phyloP scores from a whole-genome alignment of 1,284 basidiomycete species.

The Phlebopus sp. region DNA sequence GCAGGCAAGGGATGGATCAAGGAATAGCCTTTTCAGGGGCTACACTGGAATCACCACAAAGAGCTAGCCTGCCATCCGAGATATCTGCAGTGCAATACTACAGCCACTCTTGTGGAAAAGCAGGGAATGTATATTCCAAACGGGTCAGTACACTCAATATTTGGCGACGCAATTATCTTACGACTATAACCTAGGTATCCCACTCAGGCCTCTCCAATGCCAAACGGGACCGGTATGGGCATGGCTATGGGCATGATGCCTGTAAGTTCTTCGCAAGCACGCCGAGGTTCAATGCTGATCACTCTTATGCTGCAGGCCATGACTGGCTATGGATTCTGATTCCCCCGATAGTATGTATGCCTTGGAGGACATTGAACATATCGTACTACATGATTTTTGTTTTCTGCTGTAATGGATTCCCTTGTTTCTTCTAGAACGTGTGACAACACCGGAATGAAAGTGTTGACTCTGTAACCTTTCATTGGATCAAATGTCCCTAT shows the following conservation, averaged over 20 bases:
- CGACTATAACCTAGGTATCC: slow-evolving; percentile 32
- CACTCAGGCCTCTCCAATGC: slow-evolving; percentile 43
- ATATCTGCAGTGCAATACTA: too few relatives aligned
- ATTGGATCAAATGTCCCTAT: neutral
- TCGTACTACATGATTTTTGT: slow-evolving; percentile 20
- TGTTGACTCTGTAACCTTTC: neutral
- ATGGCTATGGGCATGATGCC: slow-evolving; percentile 39
- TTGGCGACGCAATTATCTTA: neutral
- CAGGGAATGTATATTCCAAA: too few relatives aligned
- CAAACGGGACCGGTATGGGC: slow-evolving; percentile 41
- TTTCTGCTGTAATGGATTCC: slow-evolving; percentile 25
- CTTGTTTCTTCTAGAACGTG: slow-evolving; percentile 1
- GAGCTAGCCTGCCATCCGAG: too few relatives aligned
- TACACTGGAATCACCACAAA: too few relatives aligned
- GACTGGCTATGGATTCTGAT: slow-evolving; percentile 31
- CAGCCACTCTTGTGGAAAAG: too few relatives aligned
- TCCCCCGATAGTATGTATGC: slow-evolving; percentile 5
- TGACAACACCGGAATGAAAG: neutral
- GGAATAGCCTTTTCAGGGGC: too few relatives aligned
- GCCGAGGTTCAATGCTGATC: slow-evolving; percentile 12
- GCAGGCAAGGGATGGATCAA: too few relatives aligned
- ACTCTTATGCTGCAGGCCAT: slow-evolving; percentile 19
- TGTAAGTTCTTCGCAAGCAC: slow-evolving; percentile 32
- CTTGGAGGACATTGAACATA: slow-evolving; percentile 19
- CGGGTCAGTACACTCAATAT: neutral